phyloP scores from a whole-genome alignment of 1,284 basidiomycete genomes.

The Ceratobasidium theobromae region DNA sequence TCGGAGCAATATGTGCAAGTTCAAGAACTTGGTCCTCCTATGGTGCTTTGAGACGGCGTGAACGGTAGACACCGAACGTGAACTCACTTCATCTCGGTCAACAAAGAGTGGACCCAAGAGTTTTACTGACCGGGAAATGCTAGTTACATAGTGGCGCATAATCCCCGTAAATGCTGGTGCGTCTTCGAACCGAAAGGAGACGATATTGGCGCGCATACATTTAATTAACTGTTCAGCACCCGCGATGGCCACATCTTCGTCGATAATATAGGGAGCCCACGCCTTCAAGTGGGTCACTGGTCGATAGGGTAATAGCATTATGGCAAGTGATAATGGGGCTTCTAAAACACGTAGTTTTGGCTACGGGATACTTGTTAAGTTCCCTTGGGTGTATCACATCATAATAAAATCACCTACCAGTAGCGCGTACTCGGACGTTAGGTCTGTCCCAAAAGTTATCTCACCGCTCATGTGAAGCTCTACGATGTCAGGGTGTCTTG shows the following conservation, averaged over 20 bases:
- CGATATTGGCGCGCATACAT: constrained; percentile 20
- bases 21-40: constrained; percentile 15
- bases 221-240: background rate
- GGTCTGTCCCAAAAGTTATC: background rate
- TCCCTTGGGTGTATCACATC: background rate
- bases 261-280: constrained; percentile 7
- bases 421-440: background rate
- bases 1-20: constrained; percentile 2
- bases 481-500: background rate
- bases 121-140: background rate
- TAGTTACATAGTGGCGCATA: background rate
- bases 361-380: background rate
- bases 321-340: constrained; percentile 12
- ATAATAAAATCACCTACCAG: background rate
- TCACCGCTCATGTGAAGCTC: constrained; percentile 10
- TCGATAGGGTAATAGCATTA: constrained; percentile 3
- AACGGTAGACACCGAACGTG: background rate
- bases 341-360: constrained; percentile 6
- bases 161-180: background rate
- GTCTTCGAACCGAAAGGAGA: constrained; percentile 25
- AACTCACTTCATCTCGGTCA: constrained; percentile 17
- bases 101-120: constrained; percentile 19
- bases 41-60: background rate
- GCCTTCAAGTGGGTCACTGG: constrained; percentile 13
- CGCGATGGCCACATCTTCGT: constrained; percentile 1